Base-by-base conservation (phyloP, 768 basidiomycete genomes). In the Dendrothele bispora region DNA sequence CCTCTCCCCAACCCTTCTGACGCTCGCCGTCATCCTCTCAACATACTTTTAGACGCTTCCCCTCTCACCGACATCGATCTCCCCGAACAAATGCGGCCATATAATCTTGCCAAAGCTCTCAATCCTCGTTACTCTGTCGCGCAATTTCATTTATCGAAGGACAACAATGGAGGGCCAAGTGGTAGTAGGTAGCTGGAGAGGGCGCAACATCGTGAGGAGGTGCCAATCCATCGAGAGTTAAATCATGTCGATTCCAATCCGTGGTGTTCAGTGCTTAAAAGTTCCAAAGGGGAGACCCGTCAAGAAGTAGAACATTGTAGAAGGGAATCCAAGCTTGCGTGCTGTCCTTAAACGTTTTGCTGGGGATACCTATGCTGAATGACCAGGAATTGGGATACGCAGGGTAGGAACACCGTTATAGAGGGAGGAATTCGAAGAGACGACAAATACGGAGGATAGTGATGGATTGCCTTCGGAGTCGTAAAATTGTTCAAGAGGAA, bases 341-440 rank as follows among this genome's bases (percentile, higher is more conserved):
- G 22, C 66, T 68, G 26, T 75, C 66, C 11, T 22, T 14, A 35
- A 83, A 86, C 2, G 88, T 93, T 28, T 77, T 69, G 50, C 78
- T 71, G 42, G 83, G 67, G 56, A 97, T 81, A 12, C 94, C 95
- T 49, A 98, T 78, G 57, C 90, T 91, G 69, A 95, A 98, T 1
- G 89, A 90, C 92, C 93, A 95, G 37, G 70, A 65, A 6, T 80
- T 1, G 91, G 92, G 8, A 95, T 79, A 42, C 92, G 74, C 46
- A 97, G 61, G 40, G 76, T 70, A 46, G 84, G 84, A 40, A 66
- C 70, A 38, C 64, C 56, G 14, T 71, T 73, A 24, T 61, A 58
- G 25, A 91, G 67, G 12, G 83, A 79, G 18, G 88, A 86, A 36
- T 73, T 69, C 2, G 74, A 64, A n/a, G 79, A 69, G 32, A 91